Evolutionary conservation across 805 yeast species (phyloP), one percentile per base, ranked within the genome.

Genomic region (Scheffersomyces ergatensis): DNA sequence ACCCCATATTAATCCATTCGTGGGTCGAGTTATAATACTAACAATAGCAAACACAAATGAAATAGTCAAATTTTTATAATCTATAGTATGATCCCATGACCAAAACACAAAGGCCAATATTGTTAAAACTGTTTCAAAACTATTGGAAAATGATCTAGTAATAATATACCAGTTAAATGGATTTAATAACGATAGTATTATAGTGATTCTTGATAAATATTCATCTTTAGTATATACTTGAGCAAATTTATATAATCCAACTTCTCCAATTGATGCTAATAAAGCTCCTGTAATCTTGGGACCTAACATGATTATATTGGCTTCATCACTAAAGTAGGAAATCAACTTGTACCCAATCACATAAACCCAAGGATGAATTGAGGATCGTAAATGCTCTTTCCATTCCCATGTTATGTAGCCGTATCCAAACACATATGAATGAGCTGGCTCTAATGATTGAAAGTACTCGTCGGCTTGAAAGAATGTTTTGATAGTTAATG

Each of bases 381-480:
- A 83, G 8, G 95, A 83, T 44, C 99, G 64, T 4, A 93, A 63
- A 0, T 82, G 83, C 36, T 72, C 68, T 18, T 64, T 58, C 99
- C 99, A 93, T 62, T 93, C 99, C 99, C 99, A 93, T 0, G 98
- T 89, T 27, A 80, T 57, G 50, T 79, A 78, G 0, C 99, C 99
- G 47, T 82, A 83, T 2, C 93, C 90, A 58, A 72, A 89, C 0
- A 84, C 83, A 27, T 73, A 65, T 3, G 54, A 42, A 60, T 89
- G 96, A 0, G 98, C 99, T 0, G 97, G 96, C 54, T 93, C 99
- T 38, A 93, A 65, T 0, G 90, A 72, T 62, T 93, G 99, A 81
- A 83, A 93, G 63, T 74, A 93, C 62, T 93, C 99, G 60, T 93
- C 99, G 0, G 99, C 92, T 60, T 93, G 99, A 64, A 93, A 93